Percentiles rank a stretch among this genome's conserved stretches.
phyloP scores from a whole-genome alignment of 805 yeast genomes.

The Candida krabiensis region DNA sequence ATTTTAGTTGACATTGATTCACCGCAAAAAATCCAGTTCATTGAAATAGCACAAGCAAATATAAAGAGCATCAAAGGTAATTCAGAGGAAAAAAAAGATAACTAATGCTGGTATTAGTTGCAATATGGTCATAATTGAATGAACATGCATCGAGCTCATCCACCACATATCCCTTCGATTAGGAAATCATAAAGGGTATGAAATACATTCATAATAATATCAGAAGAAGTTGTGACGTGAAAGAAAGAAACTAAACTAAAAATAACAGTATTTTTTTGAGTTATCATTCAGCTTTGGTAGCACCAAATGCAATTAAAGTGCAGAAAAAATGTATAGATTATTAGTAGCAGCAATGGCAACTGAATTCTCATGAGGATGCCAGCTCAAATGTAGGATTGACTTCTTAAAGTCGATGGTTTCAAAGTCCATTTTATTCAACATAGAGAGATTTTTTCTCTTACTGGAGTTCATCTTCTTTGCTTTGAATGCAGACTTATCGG shows the following conservation, averaged over 20 bases:
- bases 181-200: too few relatives aligned
- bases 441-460: conserved; percentile 34
- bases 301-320: conserved; percentile 43
- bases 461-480: conserved; percentile 62
- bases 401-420: conserved; percentile 91
- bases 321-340: conserved; percentile 82
- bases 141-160: too few relatives aligned
- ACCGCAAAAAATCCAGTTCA: too few relatives aligned
- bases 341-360: conserved; percentile 99
- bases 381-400: conserved; percentile 89
- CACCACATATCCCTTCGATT: too few relatives aligned
- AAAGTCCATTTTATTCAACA: conserved; percentile 66
- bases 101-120: too few relatives aligned
- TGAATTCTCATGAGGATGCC: conserved; percentile 97
- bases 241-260: not conserved
- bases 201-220: too few relatives aligned
- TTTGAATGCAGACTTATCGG: conserved; percentile 96
- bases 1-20: too few relatives aligned
- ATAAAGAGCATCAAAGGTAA: too few relatives aligned
- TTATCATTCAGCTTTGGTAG: not conserved
- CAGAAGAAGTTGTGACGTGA: not conserved
- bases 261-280: not conserved
- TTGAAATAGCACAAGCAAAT: too few relatives aligned
- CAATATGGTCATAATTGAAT: too few relatives aligned
- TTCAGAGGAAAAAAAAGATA: too few relatives aligned